Conservation (phyloP, 441 rosid species). For the Theobroma grandiflorum region DNA sequence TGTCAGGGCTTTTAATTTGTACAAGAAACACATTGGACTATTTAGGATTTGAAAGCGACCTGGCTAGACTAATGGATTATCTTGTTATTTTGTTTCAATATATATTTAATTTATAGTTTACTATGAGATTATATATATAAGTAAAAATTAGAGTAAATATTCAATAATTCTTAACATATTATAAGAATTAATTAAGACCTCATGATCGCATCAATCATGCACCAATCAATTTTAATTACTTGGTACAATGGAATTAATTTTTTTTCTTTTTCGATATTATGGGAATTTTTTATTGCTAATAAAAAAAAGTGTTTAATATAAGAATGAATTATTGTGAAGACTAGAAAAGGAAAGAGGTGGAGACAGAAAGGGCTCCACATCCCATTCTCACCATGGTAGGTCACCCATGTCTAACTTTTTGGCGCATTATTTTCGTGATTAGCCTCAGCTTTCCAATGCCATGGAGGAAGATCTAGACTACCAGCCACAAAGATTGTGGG, state of each 20-base stretch:
- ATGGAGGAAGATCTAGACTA: neutral
- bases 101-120: neutral
- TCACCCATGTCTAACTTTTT: conserved; percentile 23
- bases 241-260: neutral
- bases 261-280: too few relatives aligned
- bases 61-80: neutral
- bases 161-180: neutral
- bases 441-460: neutral
- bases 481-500: conserved; percentile 11
- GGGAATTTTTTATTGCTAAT: neutral
- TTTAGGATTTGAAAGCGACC: neutral
- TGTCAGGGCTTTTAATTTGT: conserved; percentile 6
- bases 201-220: neutral
- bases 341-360: neutral
- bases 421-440: conserved; percentile 27
- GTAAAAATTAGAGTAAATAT: neutral
- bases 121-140: neutral
- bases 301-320: neutral
- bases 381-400: conserved; percentile 10
- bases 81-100: neutral
- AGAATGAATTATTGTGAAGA: neutral
- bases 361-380: conserved; percentile 10
- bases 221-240: neutral
- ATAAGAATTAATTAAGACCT: neutral
- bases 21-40: neutral